Base-by-base conservation (phyloP, 331 rosid genomes). In the Telfairia occidentalis region DNA sequence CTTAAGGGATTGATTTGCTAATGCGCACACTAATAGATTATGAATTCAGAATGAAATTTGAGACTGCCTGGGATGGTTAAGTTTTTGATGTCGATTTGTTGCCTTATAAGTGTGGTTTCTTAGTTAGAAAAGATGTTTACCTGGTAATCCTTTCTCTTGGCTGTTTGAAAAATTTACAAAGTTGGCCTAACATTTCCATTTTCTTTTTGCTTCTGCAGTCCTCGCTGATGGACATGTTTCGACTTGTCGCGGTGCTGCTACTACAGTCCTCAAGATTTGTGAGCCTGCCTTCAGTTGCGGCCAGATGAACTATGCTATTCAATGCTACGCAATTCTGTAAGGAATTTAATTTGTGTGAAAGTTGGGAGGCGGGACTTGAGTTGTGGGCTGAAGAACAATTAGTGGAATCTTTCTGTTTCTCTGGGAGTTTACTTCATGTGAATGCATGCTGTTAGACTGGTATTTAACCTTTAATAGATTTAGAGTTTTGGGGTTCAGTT, bases 231-330 rank as follows among this genome's bases (percentile, higher is more conserved):
- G 74, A 69, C 28, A 37, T 19, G n/a, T 19, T 35, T 19, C 4
- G 72, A 16, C 5, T 35, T 64, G 1, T 18, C 1, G 28, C 0
- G 5, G 32, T 21, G 73, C 32, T 40, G 23, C 34, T 35, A 19
- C 1, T n/a, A 45, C 71, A 64, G 71, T 34, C 46, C 54, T 67
- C 15, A 9, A 42, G 54, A 34, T 19, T 4, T 21, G 32, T 24
- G 42, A 19, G 16, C 53, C 24, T 43, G 55, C 57, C 24, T 69
- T 24, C 37, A 13, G 9, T 45, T 45, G 57, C 26, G 37, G 74
- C 23, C 74, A 24, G 35, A 24, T 69, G 54, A 43, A 67, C 19
- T 66, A 5, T 42, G 74, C 74, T 42, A 67, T 67, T 67, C 49
- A 29, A 67, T 67, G 74, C 53, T 13, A 13, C 23, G 53, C 9